Evolutionary conservation across 1,284 basidiomycete species (phyloP).

Genomic region (Sporisorium iseilematis-ciliati): DNA sequence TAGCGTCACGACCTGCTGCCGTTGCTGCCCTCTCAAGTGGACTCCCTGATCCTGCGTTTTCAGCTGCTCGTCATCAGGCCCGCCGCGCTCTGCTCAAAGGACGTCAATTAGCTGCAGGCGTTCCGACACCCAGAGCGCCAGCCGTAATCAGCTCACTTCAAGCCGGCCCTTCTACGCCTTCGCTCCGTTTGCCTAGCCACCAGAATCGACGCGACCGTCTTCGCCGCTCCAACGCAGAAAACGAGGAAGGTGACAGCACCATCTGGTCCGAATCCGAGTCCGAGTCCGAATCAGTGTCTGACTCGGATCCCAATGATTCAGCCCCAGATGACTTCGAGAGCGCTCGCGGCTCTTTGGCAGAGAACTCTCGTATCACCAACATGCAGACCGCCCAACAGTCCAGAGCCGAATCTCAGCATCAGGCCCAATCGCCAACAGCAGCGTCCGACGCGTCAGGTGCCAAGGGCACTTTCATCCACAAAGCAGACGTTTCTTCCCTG

Average conservation of each 20-base stretch:
- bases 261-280: conserved; percentile 47
- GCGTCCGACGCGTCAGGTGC: conserved; percentile 31
- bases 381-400: conserved; percentile 29
- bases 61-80: conserved; percentile 43
- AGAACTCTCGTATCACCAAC: conserved; percentile 44
- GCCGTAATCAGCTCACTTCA: conserved; percentile 12
- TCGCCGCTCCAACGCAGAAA: conserved; percentile 13
- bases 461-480: conserved; percentile 64
- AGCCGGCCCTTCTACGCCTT: conserved; percentile 45
- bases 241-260: conserved; percentile 43
- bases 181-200: conserved; percentile 41
- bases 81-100: conserved; percentile 42
- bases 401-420: conserved; percentile 16
- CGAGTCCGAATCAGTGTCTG: conserved; percentile 19
- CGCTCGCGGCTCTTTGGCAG: conserved; percentile 40
- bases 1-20: conserved; percentile 13
- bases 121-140: conserved; percentile 13
- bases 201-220: conserved; percentile 23
- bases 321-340: conserved; percentile 47
- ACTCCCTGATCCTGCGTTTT: conserved; percentile 42
- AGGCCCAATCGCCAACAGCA: conserved; percentile 19
- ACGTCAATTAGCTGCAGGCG: conserved; percentile 12
- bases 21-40: conserved; percentile 2
- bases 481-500: conserved; percentile 57
- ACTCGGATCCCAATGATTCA: conserved; percentile 24